Base-by-base conservation (phyloP, 2,329 filamentous ascomycete genomes). In the Diaporthe velutina region DNA sequence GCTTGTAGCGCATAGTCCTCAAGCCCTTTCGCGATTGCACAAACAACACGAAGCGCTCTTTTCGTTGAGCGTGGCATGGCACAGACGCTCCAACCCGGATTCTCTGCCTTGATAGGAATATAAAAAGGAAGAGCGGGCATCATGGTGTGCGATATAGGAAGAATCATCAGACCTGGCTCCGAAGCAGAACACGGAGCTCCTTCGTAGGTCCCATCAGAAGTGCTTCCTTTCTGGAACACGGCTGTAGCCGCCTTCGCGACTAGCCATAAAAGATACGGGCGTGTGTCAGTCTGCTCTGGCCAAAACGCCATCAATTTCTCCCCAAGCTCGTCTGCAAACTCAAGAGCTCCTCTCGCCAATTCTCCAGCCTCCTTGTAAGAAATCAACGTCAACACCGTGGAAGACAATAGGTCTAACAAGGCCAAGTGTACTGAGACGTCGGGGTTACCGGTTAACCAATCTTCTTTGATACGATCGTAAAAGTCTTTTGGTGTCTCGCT, bases 371-470 rank as follows among this genome's bases (percentile, higher is more conserved):
- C 6, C 19, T 48, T 9, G 9, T 48, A 48, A 48, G 45, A 48
- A 48, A 42, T 45, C 7, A 42, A 4, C 9, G 25, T 50, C 9
- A 71, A 22, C 15, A 30, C 54, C 15, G 50, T 58, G 19, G 25
- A 28, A 1, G 54, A 71, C 35, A 28, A 60, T 35, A 71, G 19
- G 25, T 71, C 68, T 19, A 71, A 19, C 2, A 71, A n/a, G 22
- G 68, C 55, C 25, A 71, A n/a, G 13, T 60, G 28, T n/a, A 33
- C 50, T 10, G 68, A 71, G 4, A 30, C 54, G 12, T 71, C 68
- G 12, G 38, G 35, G 22, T 15, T 33, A 4, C 19, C 10, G 8
- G 28, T 60, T 40, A 60, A 19, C 68, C 68, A 71, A 22, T 60
- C 68, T 10, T 60, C 55, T 48, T 25, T 54, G 4, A 71, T 25